Conservation (phyloP, 805 yeast species). For the Torulaspora indica region DNA sequence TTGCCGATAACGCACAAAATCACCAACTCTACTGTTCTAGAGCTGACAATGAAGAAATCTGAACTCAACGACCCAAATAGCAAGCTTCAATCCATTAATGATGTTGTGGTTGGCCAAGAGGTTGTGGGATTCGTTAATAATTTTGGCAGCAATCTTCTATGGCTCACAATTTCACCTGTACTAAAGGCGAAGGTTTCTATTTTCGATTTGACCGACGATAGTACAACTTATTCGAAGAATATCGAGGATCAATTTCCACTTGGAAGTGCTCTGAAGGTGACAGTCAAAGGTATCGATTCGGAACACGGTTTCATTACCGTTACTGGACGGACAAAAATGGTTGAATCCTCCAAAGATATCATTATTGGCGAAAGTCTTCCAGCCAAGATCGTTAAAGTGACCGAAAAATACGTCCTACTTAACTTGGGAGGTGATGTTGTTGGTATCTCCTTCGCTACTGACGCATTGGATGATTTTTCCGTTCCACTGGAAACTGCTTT, state of each 20-base stretch:
- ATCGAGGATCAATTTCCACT: constrained; percentile 59
- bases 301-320: constrained; percentile 49
- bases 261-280: constrained; percentile 64
- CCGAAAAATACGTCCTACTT: constrained; percentile 58
- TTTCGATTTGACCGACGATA: constrained; percentile 57
- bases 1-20: constrained; percentile 58
- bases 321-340: constrained; percentile 44
- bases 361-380: constrained; percentile 53
- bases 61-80: constrained; percentile 31
- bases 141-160: constrained; percentile 52
- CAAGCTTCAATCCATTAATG: constrained; percentile 38
- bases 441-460: constrained; percentile 61
- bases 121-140: constrained; percentile 63
- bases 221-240: constrained; percentile 41
- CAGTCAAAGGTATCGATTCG: constrained; percentile 49
- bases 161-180: constrained; percentile 66
- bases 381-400: constrained; percentile 56
- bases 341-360: constrained; percentile 45
- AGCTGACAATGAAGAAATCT: constrained; percentile 53
- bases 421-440: constrained; percentile 60
- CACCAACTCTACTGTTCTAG: constrained; percentile 54
- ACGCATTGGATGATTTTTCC: constrained; percentile 67
- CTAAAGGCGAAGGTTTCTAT: constrained; percentile 62
- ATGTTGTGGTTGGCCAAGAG: constrained; percentile 47
- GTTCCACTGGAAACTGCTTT: constrained; percentile 47